Evolutionary conservation across 129 eudicot genomes (phyloP).

Genomic region (Gnaphalium uliginosum): DNA sequence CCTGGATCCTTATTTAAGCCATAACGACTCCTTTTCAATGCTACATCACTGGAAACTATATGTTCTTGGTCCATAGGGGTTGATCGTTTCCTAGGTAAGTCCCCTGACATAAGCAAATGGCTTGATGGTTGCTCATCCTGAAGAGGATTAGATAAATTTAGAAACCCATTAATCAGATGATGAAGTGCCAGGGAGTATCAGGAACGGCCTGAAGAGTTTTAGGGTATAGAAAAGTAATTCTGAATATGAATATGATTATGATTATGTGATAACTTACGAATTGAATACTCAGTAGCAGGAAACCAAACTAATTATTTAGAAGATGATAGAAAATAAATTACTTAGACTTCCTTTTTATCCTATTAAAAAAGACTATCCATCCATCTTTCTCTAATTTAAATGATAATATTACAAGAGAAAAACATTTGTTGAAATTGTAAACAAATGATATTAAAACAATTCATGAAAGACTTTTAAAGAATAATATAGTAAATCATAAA

Average conservation of each 20-base stretch:
- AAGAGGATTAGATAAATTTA: not conserved
- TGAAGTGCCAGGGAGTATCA: not conserved
- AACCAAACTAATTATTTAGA: not conserved
- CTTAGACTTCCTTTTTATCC: conserved; percentile 8
- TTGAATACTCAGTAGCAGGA: not conserved
- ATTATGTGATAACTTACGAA: not conserved
- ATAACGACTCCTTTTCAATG: conserved; percentile 67
- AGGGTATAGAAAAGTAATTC: not conserved
- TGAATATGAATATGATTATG: not conserved
- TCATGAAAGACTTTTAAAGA: not conserved
- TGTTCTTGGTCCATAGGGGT: conserved; percentile 52
- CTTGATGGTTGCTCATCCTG: conserved; percentile 75
- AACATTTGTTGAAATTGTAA: not conserved
- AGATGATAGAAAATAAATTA: not conserved
- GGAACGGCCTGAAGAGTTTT: not conserved
- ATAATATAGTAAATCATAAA: not conserved
- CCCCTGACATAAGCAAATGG: conserved; percentile 46
- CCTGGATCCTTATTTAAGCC: conserved; percentile 46
- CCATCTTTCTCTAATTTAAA: not conserved
- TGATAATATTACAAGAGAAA: not conserved
- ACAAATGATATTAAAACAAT: not conserved
- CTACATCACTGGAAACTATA: conserved; percentile 37
- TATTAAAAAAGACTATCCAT: not conserved
- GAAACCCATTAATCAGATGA: conserved; percentile 5
- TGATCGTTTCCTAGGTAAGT: conserved; percentile 54